Conservation (phyloP, 140 eudicot species). For the Stevia rebaudiana region DNA sequence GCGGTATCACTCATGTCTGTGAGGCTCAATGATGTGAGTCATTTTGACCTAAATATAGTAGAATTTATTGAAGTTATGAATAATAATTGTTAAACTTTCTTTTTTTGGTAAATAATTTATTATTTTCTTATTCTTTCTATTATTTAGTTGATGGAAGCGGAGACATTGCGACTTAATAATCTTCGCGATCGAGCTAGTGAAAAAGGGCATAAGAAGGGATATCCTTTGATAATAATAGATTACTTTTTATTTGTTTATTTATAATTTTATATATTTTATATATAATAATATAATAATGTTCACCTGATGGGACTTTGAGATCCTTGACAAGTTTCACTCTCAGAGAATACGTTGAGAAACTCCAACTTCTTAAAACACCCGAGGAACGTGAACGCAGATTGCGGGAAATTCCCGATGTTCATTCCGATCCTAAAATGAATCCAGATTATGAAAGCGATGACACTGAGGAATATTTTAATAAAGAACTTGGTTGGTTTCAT, state of each 20-base stretch:
- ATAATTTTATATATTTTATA: no score
- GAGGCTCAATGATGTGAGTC: constrained; percentile 65
- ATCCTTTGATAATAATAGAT: constrained; percentile 45
- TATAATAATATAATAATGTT: background rate
- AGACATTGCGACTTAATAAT: constrained; percentile 62
- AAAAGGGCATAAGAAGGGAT: constrained; percentile 70
- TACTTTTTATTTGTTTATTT: background rate
- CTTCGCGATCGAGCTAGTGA: constrained; percentile 82
- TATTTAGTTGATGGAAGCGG: constrained; percentile 60
- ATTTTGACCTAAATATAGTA: constrained; percentile 16
- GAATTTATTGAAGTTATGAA: background rate
- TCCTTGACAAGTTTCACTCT: constrained; percentile 63
- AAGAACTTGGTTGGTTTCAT: constrained; percentile 48
- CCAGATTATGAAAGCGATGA: constrained; percentile 60
- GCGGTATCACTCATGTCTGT: constrained; percentile 66
- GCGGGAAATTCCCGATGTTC: constrained; percentile 60
- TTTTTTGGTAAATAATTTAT: constrained; percentile 6
- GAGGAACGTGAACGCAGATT: constrained; percentile 79
- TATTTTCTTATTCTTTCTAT: background rate
- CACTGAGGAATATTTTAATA: constrained; percentile 26
- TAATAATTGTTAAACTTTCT: background rate
- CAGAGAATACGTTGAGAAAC: constrained; percentile 70
- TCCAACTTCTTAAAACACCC: constrained; percentile 66
- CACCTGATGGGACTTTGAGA: background rate
- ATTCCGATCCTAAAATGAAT: constrained; percentile 80